These are phyloP conservation scores for Hypomontagnella monticulosa DNA, from an alignment of 495 filamentous ascomycete species.

Conservation along the genomic window DNA sequence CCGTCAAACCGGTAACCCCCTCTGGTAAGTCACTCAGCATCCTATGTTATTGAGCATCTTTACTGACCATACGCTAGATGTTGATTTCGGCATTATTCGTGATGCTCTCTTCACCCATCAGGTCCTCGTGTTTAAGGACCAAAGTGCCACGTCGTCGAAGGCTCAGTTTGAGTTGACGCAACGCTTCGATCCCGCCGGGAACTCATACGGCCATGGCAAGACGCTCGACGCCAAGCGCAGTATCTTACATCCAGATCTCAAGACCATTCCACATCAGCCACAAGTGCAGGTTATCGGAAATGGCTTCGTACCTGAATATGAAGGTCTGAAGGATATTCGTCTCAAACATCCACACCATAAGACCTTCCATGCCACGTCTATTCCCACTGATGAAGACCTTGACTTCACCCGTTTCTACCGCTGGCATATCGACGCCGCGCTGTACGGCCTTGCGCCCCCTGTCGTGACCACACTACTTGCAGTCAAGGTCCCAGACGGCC, in stretches of 20 bases:
- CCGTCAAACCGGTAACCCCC: constrained; percentile 67
- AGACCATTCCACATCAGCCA: constrained; percentile 80
- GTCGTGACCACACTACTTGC: constrained; percentile 75
- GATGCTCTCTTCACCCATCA: constrained; percentile 69
- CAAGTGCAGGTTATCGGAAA: constrained; percentile 84
- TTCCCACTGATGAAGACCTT: constrained; percentile 70
- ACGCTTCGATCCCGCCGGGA: constrained; percentile 71
- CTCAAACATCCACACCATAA: constrained; percentile 79
- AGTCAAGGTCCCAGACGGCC: constrained; percentile 70
- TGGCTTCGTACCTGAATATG: constrained; percentile 69
- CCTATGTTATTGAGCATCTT: not conserved
- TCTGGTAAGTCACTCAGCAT: constrained; percentile 49
- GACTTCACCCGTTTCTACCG: constrained; percentile 77
- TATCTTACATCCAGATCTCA: constrained; percentile 79
- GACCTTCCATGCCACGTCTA: constrained; percentile 72
- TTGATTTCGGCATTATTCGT: constrained; percentile 67
- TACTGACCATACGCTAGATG: constrained; percentile 52
- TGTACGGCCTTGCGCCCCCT: constrained; percentile 76
- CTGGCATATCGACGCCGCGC: constrained; percentile 82
- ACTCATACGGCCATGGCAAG: constrained; percentile 77
- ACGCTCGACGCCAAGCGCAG: constrained; percentile 71
- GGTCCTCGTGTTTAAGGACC: constrained; percentile 75
- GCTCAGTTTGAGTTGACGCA: constrained; percentile 76
- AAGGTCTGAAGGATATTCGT: constrained; percentile 71
- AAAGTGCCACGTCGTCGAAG: constrained; percentile 66